Base-by-base conservation (phyloP, 257 asterid genomes). In the Striga asiatica region DNA sequence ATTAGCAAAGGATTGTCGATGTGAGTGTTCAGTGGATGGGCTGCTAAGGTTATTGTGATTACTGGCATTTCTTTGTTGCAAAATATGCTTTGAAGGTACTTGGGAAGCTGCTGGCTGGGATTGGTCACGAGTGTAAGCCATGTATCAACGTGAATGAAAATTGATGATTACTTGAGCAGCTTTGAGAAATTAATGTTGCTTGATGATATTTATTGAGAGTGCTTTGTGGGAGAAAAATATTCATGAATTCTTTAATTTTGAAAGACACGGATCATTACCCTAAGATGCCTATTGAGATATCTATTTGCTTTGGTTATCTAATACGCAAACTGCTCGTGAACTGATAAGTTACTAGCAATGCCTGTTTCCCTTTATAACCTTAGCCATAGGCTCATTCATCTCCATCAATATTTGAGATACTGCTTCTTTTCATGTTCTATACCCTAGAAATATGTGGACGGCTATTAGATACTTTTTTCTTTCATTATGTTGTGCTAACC, bases 71-170 rank as follows among this genome's bases (percentile, higher is more conserved):
- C n/a, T 35, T 29, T 17, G n/a, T 14, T 28, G 61, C 45, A 53
- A 7, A 21, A 49, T 57, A 25, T 27, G 54, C 34, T 67, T 35
- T 60, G 37, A 53, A 24, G 19, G 5, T 18, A 35, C 54, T 47
- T 3, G n/a, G 1, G 8, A 28, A 29, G n/a, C 17, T 58, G 61
- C 56, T 28, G 19, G 1, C 22, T 38, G 13, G n/a, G 47, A 39
- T 18, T 31, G 45, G 32, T 35, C 57, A 23, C 21, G 28, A 62
- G 53, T 28, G 41, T 27, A 3, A 29, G 35, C 41, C 56, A 38
- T 48, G 25, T 31, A 14, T 51, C 61, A 31, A 8, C 25, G 16
- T 41, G 18, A 16, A 29, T 38, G 28, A 4, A 55, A 29, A 47
- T 13, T 14, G 11, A 50, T 38, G 60, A 27, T 61, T 35, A 47